These are phyloP conservation scores for Termitomyces sp. DNA, from an alignment of 768 basidiomycete genomes.

Conservation along the genomic window DNA sequence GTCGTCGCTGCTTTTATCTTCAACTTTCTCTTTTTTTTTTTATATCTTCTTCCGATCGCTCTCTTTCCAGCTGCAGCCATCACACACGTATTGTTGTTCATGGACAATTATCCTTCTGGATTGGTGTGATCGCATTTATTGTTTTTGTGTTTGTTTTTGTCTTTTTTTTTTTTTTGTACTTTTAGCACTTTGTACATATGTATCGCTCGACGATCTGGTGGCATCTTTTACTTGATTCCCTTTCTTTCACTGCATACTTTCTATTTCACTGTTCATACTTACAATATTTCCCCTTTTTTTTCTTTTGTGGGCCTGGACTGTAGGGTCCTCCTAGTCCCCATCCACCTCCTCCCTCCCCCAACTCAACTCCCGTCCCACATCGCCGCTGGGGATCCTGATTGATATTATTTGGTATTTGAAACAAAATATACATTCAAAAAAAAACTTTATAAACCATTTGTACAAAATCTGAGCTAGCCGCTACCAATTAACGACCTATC, in stretches of 20 bases:
- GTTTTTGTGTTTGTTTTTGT: too few relatives aligned
- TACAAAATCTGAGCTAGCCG: neutral
- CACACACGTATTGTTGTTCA: slow-evolving; percentile 10
- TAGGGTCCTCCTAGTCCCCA: slow-evolving; percentile 1
- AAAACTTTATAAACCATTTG: neutral
- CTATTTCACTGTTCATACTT: too few relatives aligned
- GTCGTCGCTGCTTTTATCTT: slow-evolving; percentile 13
- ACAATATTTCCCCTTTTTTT: too few relatives aligned
- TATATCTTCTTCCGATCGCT: neutral
- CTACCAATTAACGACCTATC: too few relatives aligned
- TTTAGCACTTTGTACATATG: slow-evolving; percentile 14
- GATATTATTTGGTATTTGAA: slow-evolving; percentile 7
- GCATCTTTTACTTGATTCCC: too few relatives aligned
- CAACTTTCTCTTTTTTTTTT: slow-evolving; percentile 11
- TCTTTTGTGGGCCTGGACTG: slow-evolving; percentile 3
- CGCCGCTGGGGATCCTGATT: slow-evolving; percentile 4
- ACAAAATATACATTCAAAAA: slow-evolving; percentile 6
- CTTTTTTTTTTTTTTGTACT: slow-evolving; percentile 12
- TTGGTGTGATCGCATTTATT: slow-evolving; percentile 4
- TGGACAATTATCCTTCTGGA: neutral
- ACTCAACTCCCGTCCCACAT: slow-evolving; percentile 1
- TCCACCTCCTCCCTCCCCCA: neutral
- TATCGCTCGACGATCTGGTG: neutral
- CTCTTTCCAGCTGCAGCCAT: too few relatives aligned
- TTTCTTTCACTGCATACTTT: neutral